Evolutionary conservation across 1,139 yeast genomes (phyloP), one percentile per base, ranked within the genome.

Genomic region (Hansenula anomala): DNA sequence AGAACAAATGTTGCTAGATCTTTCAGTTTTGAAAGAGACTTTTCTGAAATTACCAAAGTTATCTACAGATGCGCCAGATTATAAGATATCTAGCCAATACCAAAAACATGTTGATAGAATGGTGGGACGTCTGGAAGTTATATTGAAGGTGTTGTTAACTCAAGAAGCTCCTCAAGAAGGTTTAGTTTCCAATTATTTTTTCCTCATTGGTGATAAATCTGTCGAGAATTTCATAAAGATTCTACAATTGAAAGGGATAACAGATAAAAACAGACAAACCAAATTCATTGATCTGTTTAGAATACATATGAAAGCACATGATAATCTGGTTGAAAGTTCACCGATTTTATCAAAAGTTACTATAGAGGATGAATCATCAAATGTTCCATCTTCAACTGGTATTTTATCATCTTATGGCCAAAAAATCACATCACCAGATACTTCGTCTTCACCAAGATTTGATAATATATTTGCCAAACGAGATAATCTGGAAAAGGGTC

Each of bases 1-100:
- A 6, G 96, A 90, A 56, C 97, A 90, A 57, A 69, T 92, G 55
- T 64, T 83, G 28, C 64, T 83, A 27, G 98, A 92, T 60, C 56
- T 85, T 5, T 78, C 80, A 31, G 69, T 75, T 10, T 60, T 92
- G 50, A 83, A 83, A 52, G 67, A 68, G 25, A 65, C 75, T 24
- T 70, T 88, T 36, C 49, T 73, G 18, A 62, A 60, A 18, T 64
- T 86, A 37, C 88, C 88, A 5, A 56, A 41, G n/a, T 36, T 41
- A 17, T 41, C 44, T 4, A 45, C 43, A 4, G 45, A 40, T 24
- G 16, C 34, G 4, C 28, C 34, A 6, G 46, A 43, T 2, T 24
- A 35, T 10, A 41, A 34, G 11, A 30, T 42, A 0, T 43, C 54
- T 12, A 6, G 46, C 11, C 54, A 51, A n/a, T 52, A 43, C 28